These are phyloP conservation scores for Arthrobotrys sinensis DNA, from an alignment of 2,329 filamentous ascomycete genomes.

Conservation along the genomic window DNA sequence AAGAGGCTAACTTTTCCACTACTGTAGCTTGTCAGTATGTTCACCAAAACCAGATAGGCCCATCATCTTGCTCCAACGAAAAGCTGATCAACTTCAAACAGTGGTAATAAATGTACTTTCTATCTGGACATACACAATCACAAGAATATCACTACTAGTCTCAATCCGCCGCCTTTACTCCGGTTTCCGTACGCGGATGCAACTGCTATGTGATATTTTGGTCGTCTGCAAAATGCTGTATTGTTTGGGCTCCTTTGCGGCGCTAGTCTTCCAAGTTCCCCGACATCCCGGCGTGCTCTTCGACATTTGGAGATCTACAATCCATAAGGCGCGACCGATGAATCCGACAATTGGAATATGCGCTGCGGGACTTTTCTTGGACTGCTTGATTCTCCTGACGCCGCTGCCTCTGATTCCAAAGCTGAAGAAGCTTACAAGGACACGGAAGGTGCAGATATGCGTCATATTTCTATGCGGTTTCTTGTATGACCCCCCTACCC, in stretches of 20 bases:
- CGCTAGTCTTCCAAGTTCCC: constrained; percentile 54
- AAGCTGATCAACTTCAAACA: constrained; percentile 16
- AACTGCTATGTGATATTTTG: constrained; percentile 48
- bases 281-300: constrained; percentile 51
- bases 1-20: not conserved
- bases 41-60: not conserved
- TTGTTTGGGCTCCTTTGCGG: constrained; percentile 39
- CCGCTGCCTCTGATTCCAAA: constrained; percentile 50
- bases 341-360: constrained; percentile 51
- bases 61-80: not conserved
- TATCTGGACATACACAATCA: constrained; percentile 57
- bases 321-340: constrained; percentile 48
- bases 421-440: constrained; percentile 34
- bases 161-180: constrained; percentile 57
- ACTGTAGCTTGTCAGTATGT: constrained; percentile 54
- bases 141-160: constrained; percentile 46
- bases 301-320: constrained; percentile 55
- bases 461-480: constrained; percentile 55
- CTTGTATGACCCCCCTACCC: constrained; percentile 23
- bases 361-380: constrained; percentile 43
- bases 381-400: constrained; percentile 53
- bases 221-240: constrained; percentile 54
- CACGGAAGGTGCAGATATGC: constrained; percentile 46
- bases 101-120: constrained; percentile 51
- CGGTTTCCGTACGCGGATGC: constrained; percentile 51